Evolutionary conservation across 768 basidiomycete genomes (phyloP).

Genomic region (Hortiboletus campestris): DNA sequence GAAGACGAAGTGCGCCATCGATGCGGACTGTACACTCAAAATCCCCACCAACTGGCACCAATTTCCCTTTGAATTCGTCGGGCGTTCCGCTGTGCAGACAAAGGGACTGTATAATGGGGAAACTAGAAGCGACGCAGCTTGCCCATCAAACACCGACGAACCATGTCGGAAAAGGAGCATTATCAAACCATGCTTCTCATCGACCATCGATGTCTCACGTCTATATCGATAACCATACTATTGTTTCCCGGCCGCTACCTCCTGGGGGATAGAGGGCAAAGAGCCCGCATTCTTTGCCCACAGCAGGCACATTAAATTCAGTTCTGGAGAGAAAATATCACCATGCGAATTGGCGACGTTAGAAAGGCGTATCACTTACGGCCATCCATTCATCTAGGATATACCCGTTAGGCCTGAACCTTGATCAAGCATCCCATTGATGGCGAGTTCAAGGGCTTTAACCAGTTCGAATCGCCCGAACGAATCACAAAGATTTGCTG

Average conservation of each 20-base stretch:
- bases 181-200: conserved; percentile 4
- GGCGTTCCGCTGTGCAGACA: not conserved
- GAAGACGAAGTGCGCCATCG: too few species aligned
- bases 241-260: conserved; percentile 40
- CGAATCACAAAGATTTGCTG: not conserved
- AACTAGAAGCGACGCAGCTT: conserved; percentile 3
- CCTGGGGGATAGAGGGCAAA: conserved; percentile 14
- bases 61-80: not conserved
- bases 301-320: conserved; percentile 18
- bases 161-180: not conserved
- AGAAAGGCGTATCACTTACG: conserved; percentile 13
- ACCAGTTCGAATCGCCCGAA: not conserved
- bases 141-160: conserved; percentile 13
- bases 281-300: not conserved
- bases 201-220: conserved; percentile 23
- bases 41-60: too few species aligned
- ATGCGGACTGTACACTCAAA: not conserved
- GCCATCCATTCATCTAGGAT: conserved; percentile 2
- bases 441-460: conserved; percentile 3
- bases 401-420: conserved; percentile 1
- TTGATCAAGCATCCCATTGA: conserved; percentile 12
- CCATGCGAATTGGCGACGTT: not conserved
- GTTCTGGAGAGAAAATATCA: not conserved
- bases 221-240: conserved; percentile 43
- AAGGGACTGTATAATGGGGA: conserved; percentile 8